A percentile compares a stretch with the other conserved stretches of the same genome.
phyloP scores from a whole-genome alignment of 345 rosid species.

The Populus deltoides region DNA sequence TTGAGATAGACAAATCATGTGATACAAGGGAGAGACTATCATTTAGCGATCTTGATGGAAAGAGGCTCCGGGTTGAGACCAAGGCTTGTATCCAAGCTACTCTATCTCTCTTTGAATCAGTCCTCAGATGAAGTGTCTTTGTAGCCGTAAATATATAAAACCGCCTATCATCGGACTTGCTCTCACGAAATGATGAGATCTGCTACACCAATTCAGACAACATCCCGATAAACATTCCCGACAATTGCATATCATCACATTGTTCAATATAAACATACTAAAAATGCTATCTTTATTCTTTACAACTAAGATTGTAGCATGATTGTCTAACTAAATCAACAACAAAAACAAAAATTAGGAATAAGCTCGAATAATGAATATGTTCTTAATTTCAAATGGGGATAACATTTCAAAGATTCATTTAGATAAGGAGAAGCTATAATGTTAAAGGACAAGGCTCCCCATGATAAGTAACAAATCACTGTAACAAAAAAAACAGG shows the following conservation, averaged over 20 bases:
- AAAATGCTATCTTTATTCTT: not conserved
- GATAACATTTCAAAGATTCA: not conserved
- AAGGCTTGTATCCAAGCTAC: conserved; percentile 93
- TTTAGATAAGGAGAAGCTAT: not conserved
- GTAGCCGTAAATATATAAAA: conserved; percentile 96
- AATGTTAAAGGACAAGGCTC: not conserved
- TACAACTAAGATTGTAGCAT: not conserved
- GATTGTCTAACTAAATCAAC: conserved; percentile 7
- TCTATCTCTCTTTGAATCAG: conserved; percentile 73
- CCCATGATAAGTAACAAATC: not conserved
- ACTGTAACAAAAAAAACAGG: not conserved
- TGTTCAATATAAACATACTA: not conserved
- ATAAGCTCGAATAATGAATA: not conserved
- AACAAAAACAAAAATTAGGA: not conserved
- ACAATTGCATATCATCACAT: not conserved
- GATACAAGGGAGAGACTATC: conserved; percentile 56
- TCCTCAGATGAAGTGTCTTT: conserved; percentile 91
- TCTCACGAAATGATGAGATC: conserved; percentile 95
- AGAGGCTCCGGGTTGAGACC: conserved; percentile 60
- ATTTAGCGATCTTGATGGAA: conserved; percentile 59
- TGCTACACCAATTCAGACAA: conserved; percentile 38
- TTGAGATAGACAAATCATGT: conserved; percentile 62
- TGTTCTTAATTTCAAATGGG: not conserved
- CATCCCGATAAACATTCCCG: conserved; percentile 15
- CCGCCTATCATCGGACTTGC: conserved; percentile 87